These are phyloP conservation scores for Trichoderma simmonsii DNA, from an alignment of 2,329 filamentous ascomycete species.

Conservation along the genomic window DNA sequence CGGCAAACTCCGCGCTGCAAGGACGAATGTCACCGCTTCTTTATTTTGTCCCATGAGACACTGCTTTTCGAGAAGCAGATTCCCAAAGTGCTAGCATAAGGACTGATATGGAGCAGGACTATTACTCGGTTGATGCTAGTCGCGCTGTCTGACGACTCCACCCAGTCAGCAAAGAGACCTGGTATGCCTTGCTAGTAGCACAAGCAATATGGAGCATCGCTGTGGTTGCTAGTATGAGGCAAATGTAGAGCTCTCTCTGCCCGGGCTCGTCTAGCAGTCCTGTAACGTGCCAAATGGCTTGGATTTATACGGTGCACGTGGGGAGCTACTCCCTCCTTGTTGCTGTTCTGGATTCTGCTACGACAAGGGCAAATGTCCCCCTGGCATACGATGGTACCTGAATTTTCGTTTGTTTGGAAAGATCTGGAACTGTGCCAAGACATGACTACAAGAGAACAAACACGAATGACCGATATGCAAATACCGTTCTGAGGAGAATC, in stretches of 20 bases:
- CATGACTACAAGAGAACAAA: neutral
- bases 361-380: neutral
- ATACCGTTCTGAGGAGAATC: neutral
- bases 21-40: constrained; percentile 2
- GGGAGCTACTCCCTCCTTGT: neutral
- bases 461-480: neutral
- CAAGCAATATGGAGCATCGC: neutral
- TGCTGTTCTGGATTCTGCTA: neutral
- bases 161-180: constrained; percentile 14
- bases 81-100: neutral
- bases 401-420: constrained; percentile 1
- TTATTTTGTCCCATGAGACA: neutral
- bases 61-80: neutral
- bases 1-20: neutral
- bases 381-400: neutral
- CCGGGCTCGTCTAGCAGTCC: neutral
- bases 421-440: constrained; percentile 9
- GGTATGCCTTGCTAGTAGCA: neutral
- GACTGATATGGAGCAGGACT: neutral
- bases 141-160: constrained; percentile 10
- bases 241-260: neutral
- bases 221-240: neutral
- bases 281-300: constrained; percentile 10
- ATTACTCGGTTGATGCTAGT: neutral
- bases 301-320: neutral